phyloP scores from a whole-genome alignment of 2,329 filamentous ascomycete species.

The Ascomycota sp. region DNA sequence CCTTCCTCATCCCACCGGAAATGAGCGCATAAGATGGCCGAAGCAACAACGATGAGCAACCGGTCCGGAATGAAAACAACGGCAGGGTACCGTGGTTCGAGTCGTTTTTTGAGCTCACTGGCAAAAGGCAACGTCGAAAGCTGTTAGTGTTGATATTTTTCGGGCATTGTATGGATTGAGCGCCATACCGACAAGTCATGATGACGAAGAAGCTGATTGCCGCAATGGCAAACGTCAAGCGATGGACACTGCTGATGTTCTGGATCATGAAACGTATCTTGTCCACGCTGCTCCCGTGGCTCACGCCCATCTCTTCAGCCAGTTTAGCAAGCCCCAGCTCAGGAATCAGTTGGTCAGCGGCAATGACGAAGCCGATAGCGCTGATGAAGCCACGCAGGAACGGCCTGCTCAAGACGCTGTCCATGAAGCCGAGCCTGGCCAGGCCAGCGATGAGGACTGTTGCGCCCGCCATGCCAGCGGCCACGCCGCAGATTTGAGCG shows the following conservation, averaged over 20 bases:
- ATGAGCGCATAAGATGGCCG: slow-evolving; percentile 57
- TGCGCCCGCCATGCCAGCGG: slow-evolving; percentile 70
- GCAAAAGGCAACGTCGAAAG: not conserved
- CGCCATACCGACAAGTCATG: slow-evolving; percentile 61
- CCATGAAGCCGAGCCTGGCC: slow-evolving; percentile 72
- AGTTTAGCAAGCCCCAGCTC: slow-evolving; percentile 58
- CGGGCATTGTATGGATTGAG: not conserved
- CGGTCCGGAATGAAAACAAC: slow-evolving; percentile 86
- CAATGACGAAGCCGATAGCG: slow-evolving; percentile 88
- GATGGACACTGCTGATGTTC: slow-evolving; percentile 47
- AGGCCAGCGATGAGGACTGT: slow-evolving; percentile 78
- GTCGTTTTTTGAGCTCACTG: slow-evolving; percentile 59
- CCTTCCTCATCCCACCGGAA: slow-evolving; percentile 64
- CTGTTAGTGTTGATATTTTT: too few species aligned
- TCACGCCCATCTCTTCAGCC: slow-evolving; percentile 43
- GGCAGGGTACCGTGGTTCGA: slow-evolving; percentile 59
- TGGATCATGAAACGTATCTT: slow-evolving; percentile 64
- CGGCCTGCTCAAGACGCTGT: slow-evolving; percentile 81
- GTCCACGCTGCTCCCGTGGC: slow-evolving; percentile 69
- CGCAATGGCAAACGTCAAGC: slow-evolving; percentile 56
- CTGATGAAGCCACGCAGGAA: slow-evolving; percentile 93
- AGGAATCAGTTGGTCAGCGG: slow-evolving; percentile 83
- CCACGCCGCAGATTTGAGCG: slow-evolving; percentile 68
- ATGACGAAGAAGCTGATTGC: slow-evolving; percentile 68
- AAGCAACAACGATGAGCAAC: slow-evolving; percentile 71